phyloP scores from a whole-genome alignment of 1,139 yeast genomes.

The Yamadazyma oceani region DNA sequence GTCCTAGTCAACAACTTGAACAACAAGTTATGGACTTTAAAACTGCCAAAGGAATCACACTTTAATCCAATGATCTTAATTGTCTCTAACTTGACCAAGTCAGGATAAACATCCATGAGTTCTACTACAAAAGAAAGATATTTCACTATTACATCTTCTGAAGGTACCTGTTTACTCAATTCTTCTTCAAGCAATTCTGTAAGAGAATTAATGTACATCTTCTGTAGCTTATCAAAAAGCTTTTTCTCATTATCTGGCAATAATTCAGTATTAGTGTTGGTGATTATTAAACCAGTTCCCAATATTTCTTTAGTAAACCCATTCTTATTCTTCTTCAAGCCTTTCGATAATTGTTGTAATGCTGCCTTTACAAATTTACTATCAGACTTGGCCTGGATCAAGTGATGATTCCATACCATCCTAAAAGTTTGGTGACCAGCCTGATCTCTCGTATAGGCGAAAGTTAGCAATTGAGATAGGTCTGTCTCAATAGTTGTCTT shows the following conservation, averaged over 20 bases:
- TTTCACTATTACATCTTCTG: neutral
- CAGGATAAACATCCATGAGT: neutral
- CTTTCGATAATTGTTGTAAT: slow-evolving; percentile 12
- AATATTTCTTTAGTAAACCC: slow-evolving; percentile 4
- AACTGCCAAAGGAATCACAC: neutral
- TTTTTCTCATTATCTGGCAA: slow-evolving; percentile 2
- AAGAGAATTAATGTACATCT: neutral
- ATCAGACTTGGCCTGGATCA: slow-evolving; percentile 25
- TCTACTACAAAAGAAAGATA: slow-evolving; percentile 1
- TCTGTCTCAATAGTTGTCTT: slow-evolving; percentile 52
- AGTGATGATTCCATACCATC: slow-evolving; percentile 31
- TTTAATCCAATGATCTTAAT: neutral
- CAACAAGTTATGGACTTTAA: slow-evolving; percentile 4
- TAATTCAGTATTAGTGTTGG: slow-evolving; percentile 2
- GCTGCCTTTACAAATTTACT: slow-evolving; percentile 7
- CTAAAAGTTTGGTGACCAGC: slow-evolving; percentile 21
- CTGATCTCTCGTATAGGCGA: slow-evolving; percentile 19
- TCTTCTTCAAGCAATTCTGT: neutral
- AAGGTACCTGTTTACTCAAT: neutral
- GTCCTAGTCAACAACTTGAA: slow-evolving; percentile 8
- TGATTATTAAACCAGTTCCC: slow-evolving; percentile 6
- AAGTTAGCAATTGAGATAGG: slow-evolving; percentile 21
- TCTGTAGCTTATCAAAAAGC: neutral
- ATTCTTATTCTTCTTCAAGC: slow-evolving; percentile 15
- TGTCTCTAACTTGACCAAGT: slow-evolving; percentile 2